Evolutionary conservation across 345 rosid genomes (phyloP), one percentile per base, ranked within the genome.

Genomic region (Lepidium sativum): DNA sequence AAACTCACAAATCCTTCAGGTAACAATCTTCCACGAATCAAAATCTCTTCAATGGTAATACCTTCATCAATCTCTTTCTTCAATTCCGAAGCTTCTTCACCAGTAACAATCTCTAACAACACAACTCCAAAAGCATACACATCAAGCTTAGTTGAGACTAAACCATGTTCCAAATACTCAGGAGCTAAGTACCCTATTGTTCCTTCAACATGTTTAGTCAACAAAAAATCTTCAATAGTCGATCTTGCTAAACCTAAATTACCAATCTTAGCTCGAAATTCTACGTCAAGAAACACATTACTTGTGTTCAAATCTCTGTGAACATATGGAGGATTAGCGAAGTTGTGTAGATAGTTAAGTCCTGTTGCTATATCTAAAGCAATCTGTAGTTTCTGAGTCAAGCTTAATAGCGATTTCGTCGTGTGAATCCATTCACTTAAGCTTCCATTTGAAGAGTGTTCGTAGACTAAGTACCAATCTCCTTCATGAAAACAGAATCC

Each of bases 111-210:
- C 83, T 88, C 96, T 70, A 80, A 65, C 70, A 83, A 41, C 20
- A 91, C 75, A 68, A 88, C 79, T 20, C 98, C 98, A 57, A 84
- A 91, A 13, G 96, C 88, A 63, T 81, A 91, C 29, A 88, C 85
- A 64, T 91, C 95, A n/a, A 88, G 77, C 76, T 84, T 91, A 48
- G 91, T 76, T 13, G 90, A 83, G 21, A 88, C 78, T 2, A 91
- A 35, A 35, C 95, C 95, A 42, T 83, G 81, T 73, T 88, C 90
- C 75, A 91, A 37, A 69, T 91, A 91, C 74, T 91, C 96, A 0
- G 96, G 95, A 63, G 96, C 88, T 84, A 91, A 80, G 60, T 84
- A 88, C 13, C 96, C 96, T 74, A 70, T 83, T 5, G 87, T 91
- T 63, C 96, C 98, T 56, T 88, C 83, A 23, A 91, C 85, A 68